phyloP scores from a whole-genome alignment of 441 rosid species.

The Syzygium syzygioides region DNA sequence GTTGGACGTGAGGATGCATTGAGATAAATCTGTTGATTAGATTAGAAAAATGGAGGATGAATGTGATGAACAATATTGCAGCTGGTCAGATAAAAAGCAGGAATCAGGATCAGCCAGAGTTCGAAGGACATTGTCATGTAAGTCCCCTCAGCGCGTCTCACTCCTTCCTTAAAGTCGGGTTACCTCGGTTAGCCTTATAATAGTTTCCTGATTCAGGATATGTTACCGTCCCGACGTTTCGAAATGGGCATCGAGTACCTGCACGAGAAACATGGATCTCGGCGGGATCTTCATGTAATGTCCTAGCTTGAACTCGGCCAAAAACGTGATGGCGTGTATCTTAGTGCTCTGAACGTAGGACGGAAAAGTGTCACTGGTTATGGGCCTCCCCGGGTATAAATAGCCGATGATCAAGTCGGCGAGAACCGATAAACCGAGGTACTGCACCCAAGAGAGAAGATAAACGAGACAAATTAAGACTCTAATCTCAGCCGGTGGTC shows the following conservation, averaged over 20 bases:
- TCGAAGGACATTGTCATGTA: neutral
- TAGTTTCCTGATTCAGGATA: neutral
- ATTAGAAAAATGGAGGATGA: neutral
- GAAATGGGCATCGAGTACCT: neutral
- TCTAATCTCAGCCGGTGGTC: neutral
- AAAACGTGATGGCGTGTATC: neutral
- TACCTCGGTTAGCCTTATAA: neutral
- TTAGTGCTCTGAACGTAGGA: neutral
- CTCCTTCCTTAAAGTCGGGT: neutral
- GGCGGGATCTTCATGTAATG: neutral
- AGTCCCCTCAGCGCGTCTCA: neutral
- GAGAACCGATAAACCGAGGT: neutral
- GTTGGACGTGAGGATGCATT: neutral
- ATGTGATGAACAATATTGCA: neutral
- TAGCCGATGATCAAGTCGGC: neutral
- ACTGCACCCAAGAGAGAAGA: neutral
- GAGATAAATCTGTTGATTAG: neutral
- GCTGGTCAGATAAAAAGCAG: neutral
- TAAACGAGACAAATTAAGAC: neutral
- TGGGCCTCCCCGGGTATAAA: neutral
- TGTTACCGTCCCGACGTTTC: neutral
- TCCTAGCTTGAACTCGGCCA: neutral
- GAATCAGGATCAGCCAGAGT: neutral
- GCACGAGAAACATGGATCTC: neutral
- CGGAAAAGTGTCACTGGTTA: neutral